A percentile compares a stretch with the other conserved stretches of the same genome.
Conservation (phyloP, 495 filamentous ascomycete species). For the Aspergillus saccharolyticus region DNA sequence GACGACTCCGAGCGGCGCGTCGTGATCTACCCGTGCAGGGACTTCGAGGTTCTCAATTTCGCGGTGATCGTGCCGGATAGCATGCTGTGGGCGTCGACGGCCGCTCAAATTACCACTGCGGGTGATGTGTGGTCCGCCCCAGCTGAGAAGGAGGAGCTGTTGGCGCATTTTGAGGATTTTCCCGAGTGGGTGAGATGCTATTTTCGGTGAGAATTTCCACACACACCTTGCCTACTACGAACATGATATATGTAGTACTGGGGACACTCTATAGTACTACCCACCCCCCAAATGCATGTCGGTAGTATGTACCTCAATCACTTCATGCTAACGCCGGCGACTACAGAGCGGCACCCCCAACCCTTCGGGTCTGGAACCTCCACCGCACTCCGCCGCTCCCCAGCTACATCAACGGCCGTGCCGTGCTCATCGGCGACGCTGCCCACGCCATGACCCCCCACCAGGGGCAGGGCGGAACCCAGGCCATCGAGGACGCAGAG, state of each 20-base stretch:
- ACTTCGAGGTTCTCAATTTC: constrained; percentile 11
- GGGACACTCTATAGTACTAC: too few relatives aligned
- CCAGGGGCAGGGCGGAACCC: constrained; percentile 34
- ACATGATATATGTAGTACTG: too few relatives aligned
- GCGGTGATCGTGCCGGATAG: constrained; percentile 5
- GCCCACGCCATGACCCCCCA: constrained; percentile 39
- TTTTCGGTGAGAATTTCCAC: not conserved
- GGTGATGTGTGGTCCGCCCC: constrained; percentile 3
- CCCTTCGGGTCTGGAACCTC: constrained; percentile 11
- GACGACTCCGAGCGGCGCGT: constrained; percentile 6
- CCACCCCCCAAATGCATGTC: too few relatives aligned
- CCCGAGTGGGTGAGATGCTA: not conserved
- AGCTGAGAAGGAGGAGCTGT: constrained; percentile 4
- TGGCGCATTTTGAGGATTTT: constrained; percentile 6
- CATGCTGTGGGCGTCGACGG: not conserved
- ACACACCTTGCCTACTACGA: too few relatives aligned
- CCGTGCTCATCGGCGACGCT: constrained; percentile 40
- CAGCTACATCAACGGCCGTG: constrained; percentile 24
- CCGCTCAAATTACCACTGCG: not conserved
- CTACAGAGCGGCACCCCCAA: not conserved
- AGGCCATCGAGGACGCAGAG: constrained; percentile 37
- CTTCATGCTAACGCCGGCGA: too few relatives aligned
- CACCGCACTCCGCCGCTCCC: constrained; percentile 17
- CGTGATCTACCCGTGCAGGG: constrained; percentile 10
- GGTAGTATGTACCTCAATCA: too few relatives aligned